Percentiles rank a stretch among this genome's conserved stretches.
These are phyloP conservation scores for Trichomonascus vanleenenianus DNA, from an alignment of 805 yeast species.

Conservation along the genomic window DNA sequence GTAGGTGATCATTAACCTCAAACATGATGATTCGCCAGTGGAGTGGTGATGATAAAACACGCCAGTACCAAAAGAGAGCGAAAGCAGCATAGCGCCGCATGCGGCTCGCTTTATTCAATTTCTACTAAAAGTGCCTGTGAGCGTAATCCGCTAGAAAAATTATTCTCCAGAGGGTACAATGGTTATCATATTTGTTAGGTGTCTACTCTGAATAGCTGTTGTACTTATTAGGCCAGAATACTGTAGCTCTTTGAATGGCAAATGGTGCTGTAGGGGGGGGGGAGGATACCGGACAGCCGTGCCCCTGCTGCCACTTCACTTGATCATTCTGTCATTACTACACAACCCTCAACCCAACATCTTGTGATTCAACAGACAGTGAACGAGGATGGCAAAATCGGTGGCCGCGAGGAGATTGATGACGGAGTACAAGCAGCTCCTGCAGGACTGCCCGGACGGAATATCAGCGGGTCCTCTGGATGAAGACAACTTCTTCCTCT, in stretches of 20 bases:
- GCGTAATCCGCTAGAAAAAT: too few species aligned
- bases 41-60: too few species aligned
- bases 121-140: too few species aligned
- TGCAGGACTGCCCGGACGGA: constrained; percentile 88
- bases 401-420: constrained; percentile 84
- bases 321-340: not conserved
- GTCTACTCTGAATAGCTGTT: too few species aligned
- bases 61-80: too few species aligned
- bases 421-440: constrained; percentile 82
- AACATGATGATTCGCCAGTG: too few species aligned
- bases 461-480: constrained; percentile 85
- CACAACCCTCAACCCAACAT: not conserved
- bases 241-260: not conserved
- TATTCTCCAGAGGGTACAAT: too few species aligned
- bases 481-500: constrained; percentile 63
- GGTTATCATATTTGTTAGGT: too few species aligned
- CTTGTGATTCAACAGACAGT: not conserved
- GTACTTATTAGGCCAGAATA: not conserved
- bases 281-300: not conserved
- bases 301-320: not conserved
- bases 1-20: not conserved
- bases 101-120: too few species aligned
- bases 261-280: not conserved
- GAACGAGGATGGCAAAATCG: constrained; percentile 11
- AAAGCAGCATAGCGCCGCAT: too few species aligned